These are phyloP conservation scores for Desmodesmus armatus DNA, from an alignment of 139 green algal species.

Conservation along the genomic window DNA sequence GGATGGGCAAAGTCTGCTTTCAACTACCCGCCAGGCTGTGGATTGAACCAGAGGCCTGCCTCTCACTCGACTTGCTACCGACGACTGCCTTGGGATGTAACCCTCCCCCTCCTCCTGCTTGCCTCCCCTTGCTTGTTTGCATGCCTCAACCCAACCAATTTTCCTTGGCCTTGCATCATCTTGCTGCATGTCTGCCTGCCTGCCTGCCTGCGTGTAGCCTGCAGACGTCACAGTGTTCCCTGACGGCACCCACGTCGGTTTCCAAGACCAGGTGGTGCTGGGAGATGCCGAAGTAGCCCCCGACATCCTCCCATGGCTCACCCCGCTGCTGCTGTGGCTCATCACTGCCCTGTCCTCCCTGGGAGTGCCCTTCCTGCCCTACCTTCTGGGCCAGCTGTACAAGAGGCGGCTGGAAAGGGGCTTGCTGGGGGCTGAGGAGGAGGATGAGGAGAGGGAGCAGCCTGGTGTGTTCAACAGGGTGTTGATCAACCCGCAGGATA, in stretches of 20 bases:
- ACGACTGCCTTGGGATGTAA: too few relatives aligned
- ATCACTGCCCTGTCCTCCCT: not conserved
- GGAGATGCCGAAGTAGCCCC: not conserved
- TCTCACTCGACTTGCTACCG: too few relatives aligned
- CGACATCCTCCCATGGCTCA: conserved; percentile 9
- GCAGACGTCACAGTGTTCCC: not conserved
- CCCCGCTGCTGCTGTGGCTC: not conserved
- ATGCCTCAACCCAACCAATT: too few relatives aligned
- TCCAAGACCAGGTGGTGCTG: conserved; percentile 6
- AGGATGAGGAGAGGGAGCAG: not conserved
- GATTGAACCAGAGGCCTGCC: too few relatives aligned
- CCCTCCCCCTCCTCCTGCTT: too few relatives aligned
- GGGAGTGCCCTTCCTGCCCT: not conserved
- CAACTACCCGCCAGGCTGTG: too few relatives aligned
- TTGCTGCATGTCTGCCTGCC: too few relatives aligned
- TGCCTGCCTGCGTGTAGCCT: not conserved
- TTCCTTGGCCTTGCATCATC: too few relatives aligned
- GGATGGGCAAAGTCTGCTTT: too few relatives aligned
- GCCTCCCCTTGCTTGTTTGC: too few relatives aligned
- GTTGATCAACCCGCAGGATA: not conserved
- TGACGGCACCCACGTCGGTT: conserved; percentile 19
- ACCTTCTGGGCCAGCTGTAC: not conserved
- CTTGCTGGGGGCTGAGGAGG: not conserved
- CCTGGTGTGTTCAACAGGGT: not conserved
- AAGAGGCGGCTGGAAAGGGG: not conserved